A percentile compares a stretch with the other conserved stretches of the same genome.
Evolutionary conservation across 768 basidiomycete genomes (phyloP).

Genomic region (Boletus patriciae): DNA sequence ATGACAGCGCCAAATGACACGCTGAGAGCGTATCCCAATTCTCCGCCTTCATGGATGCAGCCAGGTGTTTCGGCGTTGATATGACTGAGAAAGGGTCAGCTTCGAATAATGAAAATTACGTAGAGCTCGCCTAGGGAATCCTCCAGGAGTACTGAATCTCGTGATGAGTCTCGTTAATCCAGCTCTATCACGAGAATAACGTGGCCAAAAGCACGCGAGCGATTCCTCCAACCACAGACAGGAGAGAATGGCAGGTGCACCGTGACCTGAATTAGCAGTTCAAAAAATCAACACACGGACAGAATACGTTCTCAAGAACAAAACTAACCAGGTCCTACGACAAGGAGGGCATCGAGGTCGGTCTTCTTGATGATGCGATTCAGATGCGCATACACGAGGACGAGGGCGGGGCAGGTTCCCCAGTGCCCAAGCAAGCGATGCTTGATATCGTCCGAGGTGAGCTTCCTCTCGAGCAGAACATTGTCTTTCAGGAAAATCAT

Average conservation of each 20-base stretch:
- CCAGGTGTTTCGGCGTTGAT: slow-evolving; percentile 87
- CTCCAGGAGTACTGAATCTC: slow-evolving; percentile 78
- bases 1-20: slow-evolving; percentile 88
- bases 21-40: slow-evolving; percentile 84
- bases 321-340: slow-evolving; percentile 70
- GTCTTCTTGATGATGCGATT: slow-evolving; percentile 63
- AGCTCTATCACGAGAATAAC: slow-evolving; percentile 52
- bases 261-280: slow-evolving; percentile 51
- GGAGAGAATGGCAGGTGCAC: slow-evolving; percentile 84
- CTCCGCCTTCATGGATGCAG: slow-evolving; percentile 88
- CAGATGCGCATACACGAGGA: slow-evolving; percentile 70
- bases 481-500: slow-evolving; percentile 86
- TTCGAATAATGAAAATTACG: background rate
- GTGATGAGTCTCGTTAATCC: slow-evolving; percentile 71
- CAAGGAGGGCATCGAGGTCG: slow-evolving; percentile 63
- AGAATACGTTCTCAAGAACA: background rate
- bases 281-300: background rate
- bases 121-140: slow-evolving; percentile 66
- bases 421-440: slow-evolving; percentile 78
- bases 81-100: slow-evolving; percentile 42
- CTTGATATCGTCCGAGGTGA: slow-evolving; percentile 74
- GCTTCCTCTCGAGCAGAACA: slow-evolving; percentile 58
- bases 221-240: slow-evolving; percentile 86
- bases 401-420: slow-evolving; percentile 81
- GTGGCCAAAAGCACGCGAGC: slow-evolving; percentile 54